Evolutionary conservation across 345 rosid species (phyloP), one percentile per base, ranked within the genome.

Genomic region (Lagerstroemia speciosa): DNA sequence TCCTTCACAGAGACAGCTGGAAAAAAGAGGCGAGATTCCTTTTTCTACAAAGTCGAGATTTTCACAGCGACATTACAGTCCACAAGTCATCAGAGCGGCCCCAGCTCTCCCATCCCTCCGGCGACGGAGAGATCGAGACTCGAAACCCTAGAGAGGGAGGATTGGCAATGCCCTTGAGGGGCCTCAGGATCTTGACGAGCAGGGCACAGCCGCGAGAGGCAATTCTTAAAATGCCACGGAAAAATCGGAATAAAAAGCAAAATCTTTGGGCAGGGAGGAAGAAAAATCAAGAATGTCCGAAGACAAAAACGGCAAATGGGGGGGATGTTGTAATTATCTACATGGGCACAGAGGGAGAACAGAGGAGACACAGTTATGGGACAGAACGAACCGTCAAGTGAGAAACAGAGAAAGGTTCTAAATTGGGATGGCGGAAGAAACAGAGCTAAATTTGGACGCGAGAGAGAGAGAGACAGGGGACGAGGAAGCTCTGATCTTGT

Each of bases 41-140:
- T 29, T 14, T 27, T 14, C 9, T 41, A 16, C 46, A 41, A 41
- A 41, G 46, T 41, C 46, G 46, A 41, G 46, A 41, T 41, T 41
- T 41, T 41, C 46, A 41, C 46, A 41, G 46, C 46, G 46, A 2
- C 46, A 14, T 41, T 41, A 41, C 46, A 41, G 46, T 58, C 29
- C 7, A 29, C 63, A 30, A 58, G 63, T 58, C 48, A 66, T 5
- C 34, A 12, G 8, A 31, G 57, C 30, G 9, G 29, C 14, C 46
- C 14, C 38, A n/a, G n/a, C 16, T 9, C 53, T 19, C 41, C 1
- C 14, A 22, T 38, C 60, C 33, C 31, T 31, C 52, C 40, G 40
- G 26, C 5, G 29, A 41, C 38, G 67, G 69, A 58, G 66, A 58
- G 70, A 66, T 72, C 66, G 17, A 66, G 75, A 72, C 19, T 32